These are phyloP conservation scores for Alternaria gaisen DNA, from an alignment of 2,329 filamentous ascomycete genomes.

Conservation along the genomic window DNA sequence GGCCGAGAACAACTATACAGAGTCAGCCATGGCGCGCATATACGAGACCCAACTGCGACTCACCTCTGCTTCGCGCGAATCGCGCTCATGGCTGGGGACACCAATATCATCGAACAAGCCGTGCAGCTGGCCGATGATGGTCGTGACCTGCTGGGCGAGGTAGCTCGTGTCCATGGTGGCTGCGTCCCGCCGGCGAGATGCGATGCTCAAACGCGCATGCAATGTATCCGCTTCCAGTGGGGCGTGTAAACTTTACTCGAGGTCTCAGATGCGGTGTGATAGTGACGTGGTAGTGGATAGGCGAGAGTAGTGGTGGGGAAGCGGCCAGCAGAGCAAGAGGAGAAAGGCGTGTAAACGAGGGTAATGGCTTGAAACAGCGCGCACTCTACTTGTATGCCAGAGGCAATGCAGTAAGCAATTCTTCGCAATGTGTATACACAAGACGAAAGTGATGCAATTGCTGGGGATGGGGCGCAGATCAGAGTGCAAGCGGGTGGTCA, in stretches of 20 bases:
- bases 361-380: slow-evolving; percentile 9
- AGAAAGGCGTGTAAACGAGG: slow-evolving; percentile 16
- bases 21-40: slow-evolving; percentile 10
- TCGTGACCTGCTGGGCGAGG: slow-evolving; percentile 92
- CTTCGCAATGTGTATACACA: slow-evolving; percentile 11
- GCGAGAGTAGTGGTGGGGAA: slow-evolving; percentile 13
- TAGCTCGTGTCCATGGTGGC: slow-evolving; percentile 85
- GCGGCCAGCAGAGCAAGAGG: slow-evolving; percentile 13
- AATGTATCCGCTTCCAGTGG: slow-evolving; percentile 25
- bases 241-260: slow-evolving; percentile 12
- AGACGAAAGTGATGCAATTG: slow-evolving; percentile 38
- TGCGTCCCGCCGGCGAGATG: slow-evolving; percentile 43
- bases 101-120: slow-evolving; percentile 97
- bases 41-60: neutral
- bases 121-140: slow-evolving; percentile 91
- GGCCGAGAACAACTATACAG: slow-evolving; percentile 80
- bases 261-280: slow-evolving; percentile 11
- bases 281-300: slow-evolving; percentile 11
- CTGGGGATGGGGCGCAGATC: slow-evolving; percentile 29
- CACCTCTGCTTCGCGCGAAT: slow-evolving; percentile 89
- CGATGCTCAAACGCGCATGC: slow-evolving; percentile 45
- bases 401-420: slow-evolving; percentile 3
- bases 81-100: slow-evolving; percentile 90
- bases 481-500: slow-evolving; percentile 31
- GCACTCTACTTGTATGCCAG: slow-evolving; percentile 1